These are phyloP conservation scores for Irpex sp. DNA, from an alignment of 1,284 basidiomycete genomes.

Conservation along the genomic window DNA sequence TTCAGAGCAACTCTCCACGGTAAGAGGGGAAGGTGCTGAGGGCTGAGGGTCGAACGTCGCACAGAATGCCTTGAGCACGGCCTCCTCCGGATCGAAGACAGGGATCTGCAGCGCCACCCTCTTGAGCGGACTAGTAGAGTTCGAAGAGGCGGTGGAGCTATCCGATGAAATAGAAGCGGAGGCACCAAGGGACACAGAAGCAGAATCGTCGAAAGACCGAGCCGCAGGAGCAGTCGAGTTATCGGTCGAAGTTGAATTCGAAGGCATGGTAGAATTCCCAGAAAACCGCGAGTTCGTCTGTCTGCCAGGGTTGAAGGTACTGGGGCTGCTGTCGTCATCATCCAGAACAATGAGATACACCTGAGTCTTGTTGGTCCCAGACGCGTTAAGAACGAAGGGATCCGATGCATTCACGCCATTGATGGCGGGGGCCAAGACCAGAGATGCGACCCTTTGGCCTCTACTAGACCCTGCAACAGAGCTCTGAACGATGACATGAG, in stretches of 20 bases:
- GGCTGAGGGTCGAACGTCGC: conserved; percentile 60
- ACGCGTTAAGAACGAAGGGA: conserved; percentile 52
- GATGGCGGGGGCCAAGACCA: conserved; percentile 36
- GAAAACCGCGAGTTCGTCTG: not conserved
- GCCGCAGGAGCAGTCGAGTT: conserved; percentile 9
- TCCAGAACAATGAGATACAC: conserved; percentile 41
- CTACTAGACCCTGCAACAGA: conserved; percentile 24
- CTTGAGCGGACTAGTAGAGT: conserved; percentile 9
- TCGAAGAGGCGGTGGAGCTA: conserved; percentile 16
- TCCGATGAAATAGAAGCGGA: conserved; percentile 1
- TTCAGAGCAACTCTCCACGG: conserved; percentile 40
- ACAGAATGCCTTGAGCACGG: conserved; percentile 43
- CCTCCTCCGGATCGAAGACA: conserved; percentile 37
- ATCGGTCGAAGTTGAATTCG: conserved; percentile 16
- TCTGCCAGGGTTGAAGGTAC: conserved; percentile 10
- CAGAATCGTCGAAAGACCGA: not conserved
- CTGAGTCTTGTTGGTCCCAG: conserved; percentile 46
- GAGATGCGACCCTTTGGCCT: conserved; percentile 41
- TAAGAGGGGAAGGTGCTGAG: conserved; percentile 42
- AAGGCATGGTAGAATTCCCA: conserved; percentile 9
- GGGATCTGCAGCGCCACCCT: conserved; percentile 44
- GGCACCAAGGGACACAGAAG: not conserved
- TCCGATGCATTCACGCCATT: conserved; percentile 22
- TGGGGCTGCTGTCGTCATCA: not conserved
- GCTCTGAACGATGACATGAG: conserved; percentile 20